Conservation (phyloP, 352 stramenopile genomes). For the Pythium plurisporium region DNA sequence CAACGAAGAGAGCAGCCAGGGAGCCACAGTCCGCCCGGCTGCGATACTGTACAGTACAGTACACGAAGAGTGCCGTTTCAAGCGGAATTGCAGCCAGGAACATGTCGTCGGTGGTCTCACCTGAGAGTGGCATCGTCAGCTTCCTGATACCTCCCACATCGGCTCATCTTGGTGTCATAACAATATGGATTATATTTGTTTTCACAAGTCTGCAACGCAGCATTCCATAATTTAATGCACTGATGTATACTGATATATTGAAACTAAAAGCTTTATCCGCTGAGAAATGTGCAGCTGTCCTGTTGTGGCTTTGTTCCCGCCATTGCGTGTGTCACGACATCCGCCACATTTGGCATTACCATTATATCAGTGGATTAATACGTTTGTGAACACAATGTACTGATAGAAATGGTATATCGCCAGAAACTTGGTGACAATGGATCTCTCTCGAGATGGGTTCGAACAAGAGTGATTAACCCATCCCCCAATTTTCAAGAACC, state of each 20-base stretch:
- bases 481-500: not conserved
- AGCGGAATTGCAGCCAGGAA: not conserved
- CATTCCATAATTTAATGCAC: no score
- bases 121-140: not conserved
- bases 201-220: no score
- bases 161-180: no score
- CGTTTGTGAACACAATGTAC: not conserved
- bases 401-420: not conserved
- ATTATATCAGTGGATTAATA: not conserved
- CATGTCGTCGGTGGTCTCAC: not conserved
- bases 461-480: conserved; percentile 10
- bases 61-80: no score
- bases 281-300: no score
- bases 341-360: not conserved
- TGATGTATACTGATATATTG: no score
- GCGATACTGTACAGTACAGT: no score
- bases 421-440: not conserved
- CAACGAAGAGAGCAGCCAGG: not conserved
- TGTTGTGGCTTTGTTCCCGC: conserved; percentile 8
- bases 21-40: not conserved
- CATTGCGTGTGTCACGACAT: conserved; percentile 5
- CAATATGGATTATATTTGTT: no score
- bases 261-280: not conserved
- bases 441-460: conserved; percentile 5
- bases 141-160: no score